Percentiles rank a stretch among this genome's conserved stretches.
Evolutionary conservation across 2,329 filamentous ascomycete species (phyloP).

Genomic region (Zalaria obscura): DNA sequence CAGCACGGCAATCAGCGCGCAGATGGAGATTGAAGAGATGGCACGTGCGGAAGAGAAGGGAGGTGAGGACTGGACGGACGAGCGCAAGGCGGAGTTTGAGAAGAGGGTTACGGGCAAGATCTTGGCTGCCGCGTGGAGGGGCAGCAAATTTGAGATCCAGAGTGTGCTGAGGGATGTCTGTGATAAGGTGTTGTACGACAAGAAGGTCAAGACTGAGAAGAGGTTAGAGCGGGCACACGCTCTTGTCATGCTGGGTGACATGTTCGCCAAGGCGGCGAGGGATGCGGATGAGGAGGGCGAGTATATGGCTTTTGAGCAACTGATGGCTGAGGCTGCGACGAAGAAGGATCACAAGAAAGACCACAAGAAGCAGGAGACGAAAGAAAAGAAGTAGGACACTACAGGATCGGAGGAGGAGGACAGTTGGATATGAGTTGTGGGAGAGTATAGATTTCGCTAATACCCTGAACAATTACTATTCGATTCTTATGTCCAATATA

Average conservation of each 20-base stretch:
- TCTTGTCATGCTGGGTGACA: slow-evolving; percentile 73
- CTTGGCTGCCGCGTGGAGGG: slow-evolving; percentile 87
- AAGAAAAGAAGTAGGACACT: slow-evolving; percentile 7
- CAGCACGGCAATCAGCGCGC: slow-evolving; percentile 86
- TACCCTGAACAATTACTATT: no score
- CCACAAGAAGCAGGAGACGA: slow-evolving; percentile 37
- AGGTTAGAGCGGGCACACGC: slow-evolving; percentile 83
- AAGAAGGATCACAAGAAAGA: slow-evolving; percentile 74
- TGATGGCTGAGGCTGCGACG: slow-evolving; percentile 88
- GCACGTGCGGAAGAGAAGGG: slow-evolving; percentile 87
- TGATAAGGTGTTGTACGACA: slow-evolving; percentile 68
- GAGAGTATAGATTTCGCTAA: neutral
- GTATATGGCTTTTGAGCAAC: slow-evolving; percentile 96
- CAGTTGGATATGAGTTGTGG: slow-evolving; percentile 1
- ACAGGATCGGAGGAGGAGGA: neutral
- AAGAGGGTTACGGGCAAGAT: slow-evolving; percentile 95
- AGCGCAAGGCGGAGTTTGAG: slow-evolving; percentile 92
- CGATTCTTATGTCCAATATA: no score
- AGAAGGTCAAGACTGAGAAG: slow-evolving; percentile 69
- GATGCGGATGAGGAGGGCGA: slow-evolving; percentile 83
- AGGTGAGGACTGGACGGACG: slow-evolving; percentile 95
- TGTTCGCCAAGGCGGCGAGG: slow-evolving; percentile 64
- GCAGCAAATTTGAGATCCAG: slow-evolving; percentile 96
- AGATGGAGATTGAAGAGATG: slow-evolving; percentile 99
- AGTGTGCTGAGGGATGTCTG: slow-evolving; percentile 89